phyloP scores from a whole-genome alignment of 1,284 basidiomycete species.

The Erythrobasidium hasegawianum region DNA sequence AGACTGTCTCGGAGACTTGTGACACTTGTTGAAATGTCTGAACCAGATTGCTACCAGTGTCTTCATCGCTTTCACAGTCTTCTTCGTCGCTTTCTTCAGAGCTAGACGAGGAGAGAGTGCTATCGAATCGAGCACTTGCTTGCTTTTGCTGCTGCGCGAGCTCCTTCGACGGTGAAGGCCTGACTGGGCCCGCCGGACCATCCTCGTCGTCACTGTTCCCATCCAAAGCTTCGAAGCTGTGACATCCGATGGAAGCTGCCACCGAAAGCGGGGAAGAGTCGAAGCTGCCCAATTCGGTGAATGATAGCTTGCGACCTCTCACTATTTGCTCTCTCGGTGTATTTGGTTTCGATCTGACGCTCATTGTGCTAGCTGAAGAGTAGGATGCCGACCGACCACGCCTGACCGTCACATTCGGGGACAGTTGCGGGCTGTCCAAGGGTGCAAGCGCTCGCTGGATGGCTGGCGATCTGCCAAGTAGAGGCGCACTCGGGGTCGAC shows the following conservation, averaged over 20 bases:
- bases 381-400: conserved; percentile 11
- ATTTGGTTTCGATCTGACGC: not conserved
- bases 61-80: not conserved
- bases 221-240: conserved; percentile 28
- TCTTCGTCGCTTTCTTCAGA: conserved; percentile 10
- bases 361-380: conserved; percentile 19
- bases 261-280: conserved; percentile 27
- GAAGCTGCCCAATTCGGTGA: conserved; percentile 19
- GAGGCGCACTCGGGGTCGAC: too few species aligned
- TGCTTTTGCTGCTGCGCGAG: conserved; percentile 11
- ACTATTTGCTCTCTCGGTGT: not conserved
- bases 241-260: conserved; percentile 19
- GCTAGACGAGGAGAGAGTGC: not conserved
- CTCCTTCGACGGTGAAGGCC: conserved; percentile 8
- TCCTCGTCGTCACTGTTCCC: conserved; percentile 27
- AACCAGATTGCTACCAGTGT: not conserved
- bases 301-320: conserved; percentile 9
- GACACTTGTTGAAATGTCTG: not conserved
- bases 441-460: not conserved
- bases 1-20: not conserved
- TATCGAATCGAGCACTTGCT: not conserved
- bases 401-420: conserved; percentile 26
- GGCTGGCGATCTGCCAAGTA: conserved; percentile 14
- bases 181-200: not conserved
- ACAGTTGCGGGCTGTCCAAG: conserved; percentile 13